A percentile compares a stretch with the other conserved stretches of the same genome.
Conservation (phyloP, 495 filamentous ascomycete species). For the Tuber umbilicatum region DNA sequence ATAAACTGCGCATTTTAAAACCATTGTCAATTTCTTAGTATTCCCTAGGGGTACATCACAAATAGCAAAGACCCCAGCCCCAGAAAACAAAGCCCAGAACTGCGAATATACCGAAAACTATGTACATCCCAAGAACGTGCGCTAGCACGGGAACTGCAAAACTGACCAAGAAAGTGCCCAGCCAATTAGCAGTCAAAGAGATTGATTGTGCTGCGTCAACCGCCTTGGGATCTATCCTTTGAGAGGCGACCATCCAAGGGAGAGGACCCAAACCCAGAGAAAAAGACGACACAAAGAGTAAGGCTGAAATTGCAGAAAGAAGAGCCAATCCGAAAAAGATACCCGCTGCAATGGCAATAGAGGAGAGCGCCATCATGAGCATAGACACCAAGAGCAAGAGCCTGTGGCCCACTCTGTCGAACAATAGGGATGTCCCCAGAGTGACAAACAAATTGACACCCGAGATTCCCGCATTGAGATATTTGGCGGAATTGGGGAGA, state of each 20-base stretch:
- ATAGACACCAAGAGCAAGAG: constrained; percentile 72
- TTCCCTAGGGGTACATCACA: no score
- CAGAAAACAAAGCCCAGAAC: constrained; percentile 14
- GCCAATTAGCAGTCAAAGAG: constrained; percentile 79
- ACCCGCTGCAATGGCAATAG: constrained; percentile 65
- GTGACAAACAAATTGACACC: constrained; percentile 83
- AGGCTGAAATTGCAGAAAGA: constrained; percentile 68
- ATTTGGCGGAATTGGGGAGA: constrained; percentile 65
- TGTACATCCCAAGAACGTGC: constrained; percentile 17
- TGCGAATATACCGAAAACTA: constrained; percentile 10
- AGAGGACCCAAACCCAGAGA: constrained; percentile 88
- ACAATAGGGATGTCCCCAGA: constrained; percentile 66
- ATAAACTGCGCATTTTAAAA: no score
- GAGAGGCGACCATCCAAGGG: constrained; percentile 84
- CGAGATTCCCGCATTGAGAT: constrained; percentile 78
- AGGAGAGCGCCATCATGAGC: constrained; percentile 69
- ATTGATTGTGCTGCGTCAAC: constrained; percentile 83
- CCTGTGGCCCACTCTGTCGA: constrained; percentile 81
- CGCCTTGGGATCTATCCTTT: constrained; percentile 79
- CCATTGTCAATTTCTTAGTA: no score
- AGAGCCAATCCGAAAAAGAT: constrained; percentile 63
- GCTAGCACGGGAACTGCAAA: constrained; percentile 34
- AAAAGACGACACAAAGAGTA: constrained; percentile 82
- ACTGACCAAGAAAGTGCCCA: constrained; percentile 74
- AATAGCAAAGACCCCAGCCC: no score